Evolutionary conservation across 179 eudicot genomes (phyloP).

Genomic region (Monotropa hypopitys): DNA sequence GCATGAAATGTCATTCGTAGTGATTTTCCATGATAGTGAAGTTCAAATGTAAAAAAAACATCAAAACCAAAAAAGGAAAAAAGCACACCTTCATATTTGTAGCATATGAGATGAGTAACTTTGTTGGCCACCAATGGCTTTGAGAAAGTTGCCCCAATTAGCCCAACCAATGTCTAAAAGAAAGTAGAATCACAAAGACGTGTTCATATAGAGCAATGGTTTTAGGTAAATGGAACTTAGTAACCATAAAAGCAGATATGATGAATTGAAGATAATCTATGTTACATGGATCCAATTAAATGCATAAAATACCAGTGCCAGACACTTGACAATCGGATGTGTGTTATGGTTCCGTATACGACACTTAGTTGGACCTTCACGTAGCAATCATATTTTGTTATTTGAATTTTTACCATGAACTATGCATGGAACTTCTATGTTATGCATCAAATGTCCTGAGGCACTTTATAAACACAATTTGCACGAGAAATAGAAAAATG

Average conservation of each 20-base stretch:
- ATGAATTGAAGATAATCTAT: background rate
- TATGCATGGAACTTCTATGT: no score
- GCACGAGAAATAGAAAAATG: no score
- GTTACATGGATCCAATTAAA: no score
- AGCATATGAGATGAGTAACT: conserved; percentile 90
- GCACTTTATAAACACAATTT: no score
- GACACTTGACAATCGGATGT: no score
- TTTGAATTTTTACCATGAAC: no score
- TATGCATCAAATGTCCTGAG: no score
- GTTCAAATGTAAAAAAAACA: background rate
- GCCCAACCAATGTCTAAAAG: conserved; percentile 48
- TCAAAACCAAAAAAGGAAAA: background rate
- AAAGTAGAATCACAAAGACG: conserved; percentile 6
- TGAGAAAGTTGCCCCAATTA: conserved; percentile 82
- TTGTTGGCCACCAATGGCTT: conserved; percentile 62
- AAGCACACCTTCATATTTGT: conserved; percentile 72
- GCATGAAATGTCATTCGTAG: background rate
- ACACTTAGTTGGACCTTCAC: no score
- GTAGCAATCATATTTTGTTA: no score
- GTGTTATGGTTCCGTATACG: no score
- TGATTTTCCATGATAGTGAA: background rate
- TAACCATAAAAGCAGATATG: background rate
- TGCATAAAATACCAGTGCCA: no score
- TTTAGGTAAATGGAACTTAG: background rate
- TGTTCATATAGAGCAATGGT: background rate